phyloP scores from a whole-genome alignment of 192 early-diverging fungal species.

The Phlyctochytrium bullatum region DNA sequence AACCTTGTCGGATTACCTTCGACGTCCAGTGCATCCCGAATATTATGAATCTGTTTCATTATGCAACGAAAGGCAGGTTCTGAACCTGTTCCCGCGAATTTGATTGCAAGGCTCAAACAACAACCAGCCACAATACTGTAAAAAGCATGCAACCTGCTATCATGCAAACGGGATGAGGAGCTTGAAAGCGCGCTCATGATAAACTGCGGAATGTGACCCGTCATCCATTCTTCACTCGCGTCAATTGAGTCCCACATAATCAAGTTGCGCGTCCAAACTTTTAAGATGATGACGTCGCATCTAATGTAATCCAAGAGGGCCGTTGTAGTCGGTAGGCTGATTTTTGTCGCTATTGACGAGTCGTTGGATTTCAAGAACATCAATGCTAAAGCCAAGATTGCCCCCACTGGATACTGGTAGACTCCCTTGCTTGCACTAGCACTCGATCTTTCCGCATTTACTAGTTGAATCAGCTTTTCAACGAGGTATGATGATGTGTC shows the following conservation, averaged over 20 bases:
- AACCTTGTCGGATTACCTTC: conserved; percentile 21
- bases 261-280: conserved; percentile 65
- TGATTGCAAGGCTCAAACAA: conserved; percentile 65
- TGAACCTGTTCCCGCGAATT: conserved; percentile 59
- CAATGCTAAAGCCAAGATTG: conserved; percentile 78
- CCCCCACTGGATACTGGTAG: conserved; percentile 47
- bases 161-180: no score
- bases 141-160: conserved; percentile 63
- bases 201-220: conserved; percentile 58
- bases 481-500: conserved; percentile 11
- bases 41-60: conserved; percentile 52
- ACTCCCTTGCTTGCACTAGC: conserved; percentile 11
- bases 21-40: conserved; percentile 36
- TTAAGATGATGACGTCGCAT: conserved; percentile 70
- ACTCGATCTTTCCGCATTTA: neutral
- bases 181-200: no score
- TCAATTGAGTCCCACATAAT: conserved; percentile 73
- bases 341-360: conserved; percentile 55
- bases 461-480: conserved; percentile 26
- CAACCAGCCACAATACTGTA: conserved; percentile 67
- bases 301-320: conserved; percentile 66
- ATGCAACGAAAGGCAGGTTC: conserved; percentile 46
- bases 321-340: conserved; percentile 58
- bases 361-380: conserved; percentile 83
- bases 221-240: conserved; percentile 65